Percentiles rank a stretch among this genome's conserved stretches.
Evolutionary conservation across 176 grass and related monocot species (phyloP).

Genomic region (Avena eriantha): DNA sequence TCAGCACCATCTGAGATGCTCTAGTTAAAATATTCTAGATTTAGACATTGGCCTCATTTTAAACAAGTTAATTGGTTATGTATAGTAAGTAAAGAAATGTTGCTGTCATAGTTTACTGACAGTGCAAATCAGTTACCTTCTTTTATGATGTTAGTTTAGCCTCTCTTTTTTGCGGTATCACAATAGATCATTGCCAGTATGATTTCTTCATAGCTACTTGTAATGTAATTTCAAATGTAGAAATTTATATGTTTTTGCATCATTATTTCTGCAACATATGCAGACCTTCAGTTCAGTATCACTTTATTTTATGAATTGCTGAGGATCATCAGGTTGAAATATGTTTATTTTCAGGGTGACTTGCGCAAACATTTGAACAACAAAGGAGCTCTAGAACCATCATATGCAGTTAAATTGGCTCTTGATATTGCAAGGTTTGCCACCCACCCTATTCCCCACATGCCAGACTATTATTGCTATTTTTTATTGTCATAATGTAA

Average conservation of each 20-base stretch:
- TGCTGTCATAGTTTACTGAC: background rate
- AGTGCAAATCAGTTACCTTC: slow-evolving; percentile 3
- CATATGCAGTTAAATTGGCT: slow-evolving; percentile 81
- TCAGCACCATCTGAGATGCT: background rate
- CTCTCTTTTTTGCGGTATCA: background rate
- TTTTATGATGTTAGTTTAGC: slow-evolving; percentile 4
- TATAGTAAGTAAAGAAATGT: slow-evolving; percentile 15
- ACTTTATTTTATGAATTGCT: slow-evolving; percentile 31
- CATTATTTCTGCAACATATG: slow-evolving; percentile 26
- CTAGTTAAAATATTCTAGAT: background rate
- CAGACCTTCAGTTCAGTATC: background rate
- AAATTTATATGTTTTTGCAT: background rate
- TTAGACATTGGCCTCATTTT: background rate
- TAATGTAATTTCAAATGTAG: slow-evolving; percentile 23
- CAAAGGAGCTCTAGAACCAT: slow-evolving; percentile 64
- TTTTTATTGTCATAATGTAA: background rate
- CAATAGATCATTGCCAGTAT: slow-evolving; percentile 9
- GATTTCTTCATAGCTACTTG: slow-evolving; percentile 15
- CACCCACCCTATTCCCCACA: slow-evolving; percentile 12
- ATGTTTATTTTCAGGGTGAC: slow-evolving; percentile 76
- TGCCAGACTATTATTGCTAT: slow-evolving; percentile 4
- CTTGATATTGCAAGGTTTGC: slow-evolving; percentile 97
- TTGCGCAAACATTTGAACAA: slow-evolving; percentile 64
- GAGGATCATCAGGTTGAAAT: background rate
- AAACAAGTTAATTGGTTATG: slow-evolving; percentile 11